These are phyloP conservation scores for Silene coronaria DNA, from an alignment of 179 eudicot species.

Conservation along the genomic window DNA sequence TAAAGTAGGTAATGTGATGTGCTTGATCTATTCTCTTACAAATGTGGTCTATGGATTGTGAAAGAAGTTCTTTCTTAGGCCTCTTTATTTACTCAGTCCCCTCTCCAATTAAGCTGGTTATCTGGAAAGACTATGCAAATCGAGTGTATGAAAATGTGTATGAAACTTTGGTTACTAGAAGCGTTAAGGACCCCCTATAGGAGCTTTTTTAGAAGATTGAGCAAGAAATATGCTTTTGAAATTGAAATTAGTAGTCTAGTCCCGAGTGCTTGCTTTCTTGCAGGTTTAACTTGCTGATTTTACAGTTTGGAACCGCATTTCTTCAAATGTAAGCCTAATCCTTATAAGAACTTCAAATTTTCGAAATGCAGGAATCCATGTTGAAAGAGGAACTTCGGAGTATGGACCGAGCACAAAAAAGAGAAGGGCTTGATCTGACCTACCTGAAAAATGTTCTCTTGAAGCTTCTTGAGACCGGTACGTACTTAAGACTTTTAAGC, in stretches of 20 bases:
- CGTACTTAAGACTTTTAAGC: constrained; percentile 12
- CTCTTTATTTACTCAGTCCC: not conserved
- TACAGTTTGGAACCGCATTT: not conserved
- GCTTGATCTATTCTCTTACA: not conserved
- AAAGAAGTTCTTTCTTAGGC: not conserved
- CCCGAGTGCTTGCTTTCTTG: not conserved
- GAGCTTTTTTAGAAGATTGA: not conserved
- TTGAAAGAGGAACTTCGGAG: constrained; percentile 89
- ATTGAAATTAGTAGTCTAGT: not conserved
- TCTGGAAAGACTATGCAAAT: not conserved
- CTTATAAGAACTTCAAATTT: constrained; percentile 5
- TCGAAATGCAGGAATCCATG: constrained; percentile 64
- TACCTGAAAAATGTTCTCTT: constrained; percentile 89
- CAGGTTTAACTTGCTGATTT: not conserved
- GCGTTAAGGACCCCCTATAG: not conserved
- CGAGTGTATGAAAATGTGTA: not conserved
- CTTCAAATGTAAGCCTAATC: constrained; percentile 12
- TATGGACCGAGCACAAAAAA: constrained; percentile 81
- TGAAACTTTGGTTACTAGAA: not conserved
- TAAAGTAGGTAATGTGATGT: not conserved
- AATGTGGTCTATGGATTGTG: constrained; percentile 3
- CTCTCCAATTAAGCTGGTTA: not conserved
- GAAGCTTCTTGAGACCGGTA: constrained; percentile 99
- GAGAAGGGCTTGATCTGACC: constrained; percentile 99
- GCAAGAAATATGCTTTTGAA: not conserved